Conservation (phyloP, 78 protist species). For the Speleostelium caveatum region DNA sequence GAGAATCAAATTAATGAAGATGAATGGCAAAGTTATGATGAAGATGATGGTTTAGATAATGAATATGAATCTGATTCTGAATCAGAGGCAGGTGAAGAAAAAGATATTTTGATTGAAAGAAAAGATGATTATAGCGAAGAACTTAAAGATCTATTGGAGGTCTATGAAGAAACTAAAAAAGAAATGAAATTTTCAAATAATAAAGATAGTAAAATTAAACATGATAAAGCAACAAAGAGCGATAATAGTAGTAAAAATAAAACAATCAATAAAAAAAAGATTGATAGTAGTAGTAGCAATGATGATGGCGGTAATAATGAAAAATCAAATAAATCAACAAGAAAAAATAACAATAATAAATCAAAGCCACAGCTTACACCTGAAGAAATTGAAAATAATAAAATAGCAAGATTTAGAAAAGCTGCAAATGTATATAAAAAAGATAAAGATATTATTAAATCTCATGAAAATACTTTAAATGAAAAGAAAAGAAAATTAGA, state of each 20-base stretch:
- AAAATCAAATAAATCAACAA: no score
- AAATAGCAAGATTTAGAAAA: conserved; percentile 17
- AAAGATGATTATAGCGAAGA: conserved; percentile 7
- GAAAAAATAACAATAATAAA: no score
- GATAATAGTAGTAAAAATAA: not conserved
- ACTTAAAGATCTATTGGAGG: no score
- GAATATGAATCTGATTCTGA: not conserved
- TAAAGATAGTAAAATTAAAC: not conserved
- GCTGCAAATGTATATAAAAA: not conserved
- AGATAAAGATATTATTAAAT: not conserved
- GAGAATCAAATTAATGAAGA: conserved; percentile 18
- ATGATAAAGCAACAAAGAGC: not conserved
- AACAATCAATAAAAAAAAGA: no score
- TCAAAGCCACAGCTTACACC: no score
- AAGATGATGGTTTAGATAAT: conserved; percentile 20
- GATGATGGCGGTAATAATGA: no score
- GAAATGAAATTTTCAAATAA: not conserved
- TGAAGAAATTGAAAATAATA: conserved; percentile 9
- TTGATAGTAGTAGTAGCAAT: no score
- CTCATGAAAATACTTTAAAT: not conserved
- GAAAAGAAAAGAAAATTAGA: conserved; percentile 21
- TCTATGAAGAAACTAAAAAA: no score
- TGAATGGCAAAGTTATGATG: conserved; percentile 45
- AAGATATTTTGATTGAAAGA: not conserved
- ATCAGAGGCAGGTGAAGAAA: no score